Conservation (phyloP, 768 basidiomycete genomes). For the Lyophyllum shimeji region DNA sequence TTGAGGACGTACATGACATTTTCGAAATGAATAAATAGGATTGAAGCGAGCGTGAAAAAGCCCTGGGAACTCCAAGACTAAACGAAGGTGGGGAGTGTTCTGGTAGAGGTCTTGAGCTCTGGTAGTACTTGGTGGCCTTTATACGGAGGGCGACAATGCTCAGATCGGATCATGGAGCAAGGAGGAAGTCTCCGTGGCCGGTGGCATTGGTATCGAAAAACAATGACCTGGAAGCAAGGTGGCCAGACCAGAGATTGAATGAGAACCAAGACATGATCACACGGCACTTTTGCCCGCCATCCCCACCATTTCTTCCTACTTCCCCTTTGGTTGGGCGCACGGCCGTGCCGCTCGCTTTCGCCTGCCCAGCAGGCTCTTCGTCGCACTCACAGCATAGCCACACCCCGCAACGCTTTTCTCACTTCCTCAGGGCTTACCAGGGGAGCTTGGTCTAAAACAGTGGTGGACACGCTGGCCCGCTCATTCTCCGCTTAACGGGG, state of each 20-base stretch:
- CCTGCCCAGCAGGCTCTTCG: neutral
- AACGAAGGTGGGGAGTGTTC: neutral
- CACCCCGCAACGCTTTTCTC: neutral
- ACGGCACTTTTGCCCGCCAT: neutral
- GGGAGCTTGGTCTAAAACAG: conserved; percentile 1
- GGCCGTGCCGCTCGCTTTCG: neutral
- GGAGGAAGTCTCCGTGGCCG: neutral
- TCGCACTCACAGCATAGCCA: neutral
- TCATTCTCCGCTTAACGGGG: too few relatives aligned
- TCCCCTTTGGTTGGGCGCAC: neutral
- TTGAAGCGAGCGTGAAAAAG: neutral
- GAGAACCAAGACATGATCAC: too few relatives aligned
- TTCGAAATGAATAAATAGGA: neutral
- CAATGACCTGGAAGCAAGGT: too few relatives aligned
- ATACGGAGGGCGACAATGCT: neutral
- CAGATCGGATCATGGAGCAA: neutral
- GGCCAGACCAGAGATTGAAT: too few relatives aligned
- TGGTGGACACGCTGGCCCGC: too few relatives aligned
- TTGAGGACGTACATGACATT: neutral
- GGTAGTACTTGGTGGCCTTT: neutral
- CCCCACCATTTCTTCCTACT: neutral
- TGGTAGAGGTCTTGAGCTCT: neutral
- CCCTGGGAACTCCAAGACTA: neutral
- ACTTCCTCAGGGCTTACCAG: neutral
- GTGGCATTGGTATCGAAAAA: neutral